Base-by-base conservation (phyloP, 192 early-diverging fungal genomes). In the Coemansia sp. region DNA sequence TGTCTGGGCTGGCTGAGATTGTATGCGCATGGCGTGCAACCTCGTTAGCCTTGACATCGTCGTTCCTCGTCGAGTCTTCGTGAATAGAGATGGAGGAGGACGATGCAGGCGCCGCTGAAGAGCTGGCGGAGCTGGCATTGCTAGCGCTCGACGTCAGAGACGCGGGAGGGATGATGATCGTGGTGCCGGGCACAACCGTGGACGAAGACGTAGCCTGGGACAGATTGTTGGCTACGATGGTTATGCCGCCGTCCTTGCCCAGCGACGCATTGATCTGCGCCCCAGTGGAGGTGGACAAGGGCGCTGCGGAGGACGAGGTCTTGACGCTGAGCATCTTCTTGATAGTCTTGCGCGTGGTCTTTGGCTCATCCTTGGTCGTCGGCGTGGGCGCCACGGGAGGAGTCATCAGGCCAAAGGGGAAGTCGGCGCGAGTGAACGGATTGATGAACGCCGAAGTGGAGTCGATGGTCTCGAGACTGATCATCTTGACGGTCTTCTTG, bases 331-430 rank as follows among this genome's bases (percentile, higher is more conserved):
- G 40, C 14, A 57, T 71, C 61, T 66, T 73, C 22, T 58, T 73
- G 61, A 79, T 64, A 15, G 77, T 79, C 71, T 79, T 79, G 67
- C 64, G 68, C 29, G 65, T 6, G 24, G 39, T 27, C 62, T 74
- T 68, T 14, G 62, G 59, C 39, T 64, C 62, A 17, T 39, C 57
- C 57, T 65, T 65, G 47, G 45, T 43, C 7, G 64, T 32, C 17
- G 67, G 42, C 6, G 67, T 41, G 6, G 69, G 24, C 2, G 31
- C 35, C 4, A 58, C 39, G 35, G 60, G 65, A 27, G 77, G 77
- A n/a, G 77, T 79, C 49, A 74, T 67, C 15, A 79, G 37, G 41
- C 77, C 77, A 60, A 79, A 74, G 37, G 77, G 77, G 77, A 79
- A 79, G 49, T 79, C 77, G 8, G 67, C 60, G 27, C 71, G 71